These are phyloP conservation scores for Cercophora sp. DNA, from an alignment of 495 filamentous ascomycete species.

Conservation along the genomic window DNA sequence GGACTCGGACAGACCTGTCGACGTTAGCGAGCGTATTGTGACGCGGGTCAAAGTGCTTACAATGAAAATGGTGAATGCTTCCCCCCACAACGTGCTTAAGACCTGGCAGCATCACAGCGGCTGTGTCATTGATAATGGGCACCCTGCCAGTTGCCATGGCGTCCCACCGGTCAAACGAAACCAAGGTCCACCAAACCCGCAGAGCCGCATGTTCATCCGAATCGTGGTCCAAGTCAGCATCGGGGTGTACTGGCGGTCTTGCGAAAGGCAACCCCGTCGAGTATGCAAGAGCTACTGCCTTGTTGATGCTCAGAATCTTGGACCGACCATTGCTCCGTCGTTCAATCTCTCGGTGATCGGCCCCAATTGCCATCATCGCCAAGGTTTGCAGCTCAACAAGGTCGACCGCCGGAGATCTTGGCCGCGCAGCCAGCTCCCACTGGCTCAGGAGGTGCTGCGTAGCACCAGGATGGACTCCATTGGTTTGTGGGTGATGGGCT, in stretches of 20 bases:
- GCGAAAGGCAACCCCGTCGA: constrained; percentile 52
- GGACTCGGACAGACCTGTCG: constrained; percentile 34
- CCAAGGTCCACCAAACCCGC: constrained; percentile 70
- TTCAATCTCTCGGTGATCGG: constrained; percentile 51
- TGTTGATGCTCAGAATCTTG: constrained; percentile 44
- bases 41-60: no score
- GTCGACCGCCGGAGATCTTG: constrained; percentile 45
- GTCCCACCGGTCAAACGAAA: constrained; percentile 73
- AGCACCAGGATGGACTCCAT: constrained; percentile 40
- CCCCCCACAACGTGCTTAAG: constrained; percentile 63
- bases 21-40: no score
- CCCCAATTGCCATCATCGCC: constrained; percentile 57
- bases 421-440: constrained; percentile 49
- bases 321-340: constrained; percentile 28
- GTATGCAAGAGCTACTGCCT: constrained; percentile 57
- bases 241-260: constrained; percentile 19
- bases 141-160: constrained; percentile 61
- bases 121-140: constrained; percentile 56
- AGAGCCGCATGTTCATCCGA: constrained; percentile 67
- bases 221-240: constrained; percentile 52
- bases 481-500: constrained; percentile 40
- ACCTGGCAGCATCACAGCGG: constrained; percentile 56
- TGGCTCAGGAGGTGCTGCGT: constrained; percentile 44
- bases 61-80: no score
- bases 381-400: constrained; percentile 62